Base-by-base conservation (phyloP, 768 basidiomycete genomes). In the Boletus tomentosulus region DNA sequence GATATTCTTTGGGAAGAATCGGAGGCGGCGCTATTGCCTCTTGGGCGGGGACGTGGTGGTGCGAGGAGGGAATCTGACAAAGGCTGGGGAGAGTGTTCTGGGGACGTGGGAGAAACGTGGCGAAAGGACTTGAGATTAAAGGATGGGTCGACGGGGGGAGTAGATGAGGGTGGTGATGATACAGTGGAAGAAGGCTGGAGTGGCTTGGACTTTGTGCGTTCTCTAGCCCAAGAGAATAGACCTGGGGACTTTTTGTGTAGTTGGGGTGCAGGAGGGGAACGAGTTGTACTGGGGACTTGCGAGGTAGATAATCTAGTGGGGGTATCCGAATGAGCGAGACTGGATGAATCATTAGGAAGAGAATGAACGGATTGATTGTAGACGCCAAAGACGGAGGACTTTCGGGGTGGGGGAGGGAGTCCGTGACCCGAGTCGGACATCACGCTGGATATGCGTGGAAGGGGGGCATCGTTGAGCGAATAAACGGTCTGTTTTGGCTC, bases 51-150 rank as follows among this genome's bases (percentile, higher is more conserved):
- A 7, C 63, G 63, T 6, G 66, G 72, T 11, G 74, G 70, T 4
- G 80, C 75, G 1, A 73, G 68, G n/a, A 64, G 55, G 1, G 53
- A 34, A 19, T 46, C 46, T 7, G 56, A 55, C 16, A 38, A 6
- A n/a, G 37, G 37, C 16, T n/a, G 37, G 22, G 66, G 55, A 6
- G 61, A 30, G 25, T 51, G 61, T 51, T 62, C 64, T 30, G 56
- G 48, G 33, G 78, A 24, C 30, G 55, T 42, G 11, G 53, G 73
- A 19, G 77, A 74, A 51, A 91, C 71, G 62, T 89, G 88, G 30
- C 86, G 78, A 70, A 90, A 89, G 2, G 89, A 77, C 59, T 79
- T 84, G 58, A 90, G 79, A 70, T 85, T 87, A 71, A 90, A 89
- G 0, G 65, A 59, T 0, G 42, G 22, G 12, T 62, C 49, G 4